Percentiles rank a stretch among this genome's conserved stretches.
These are phyloP conservation scores for Puccinia polysora DNA, from an alignment of 1,284 basidiomycete genomes.

Conservation along the genomic window DNA sequence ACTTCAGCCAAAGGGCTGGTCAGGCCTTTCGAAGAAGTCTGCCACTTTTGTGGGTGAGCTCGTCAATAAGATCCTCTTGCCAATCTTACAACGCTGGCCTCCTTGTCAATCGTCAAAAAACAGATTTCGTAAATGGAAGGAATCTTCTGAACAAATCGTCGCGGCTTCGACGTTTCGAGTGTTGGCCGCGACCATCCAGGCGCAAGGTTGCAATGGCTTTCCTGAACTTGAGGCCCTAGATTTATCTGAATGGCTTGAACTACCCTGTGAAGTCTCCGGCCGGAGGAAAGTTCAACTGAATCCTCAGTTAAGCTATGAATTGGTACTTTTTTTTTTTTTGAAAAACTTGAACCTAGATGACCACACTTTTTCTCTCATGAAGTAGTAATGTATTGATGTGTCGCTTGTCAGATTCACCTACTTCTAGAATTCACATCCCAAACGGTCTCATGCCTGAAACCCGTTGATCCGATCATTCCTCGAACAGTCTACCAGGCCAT, in stretches of 20 bases:
- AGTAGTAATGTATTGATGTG: background rate
- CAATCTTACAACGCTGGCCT: slow-evolving; percentile 21
- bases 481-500: slow-evolving; percentile 23
- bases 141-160: slow-evolving; percentile 1
- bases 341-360: background rate
- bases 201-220: slow-evolving; percentile 2
- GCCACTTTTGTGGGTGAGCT: slow-evolving; percentile 7
- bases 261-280: background rate
- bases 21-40: slow-evolving; percentile 9
- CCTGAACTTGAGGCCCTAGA: slow-evolving; percentile 9
- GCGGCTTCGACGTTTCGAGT: slow-evolving; percentile 15
- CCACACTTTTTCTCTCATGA: background rate
- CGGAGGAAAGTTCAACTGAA: background rate
- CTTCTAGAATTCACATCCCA: slow-evolving; percentile 4
- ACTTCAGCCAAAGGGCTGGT: slow-evolving; percentile 19
- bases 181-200: slow-evolving; percentile 1
- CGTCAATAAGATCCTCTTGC: background rate
- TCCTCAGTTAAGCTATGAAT: slow-evolving; percentile 17
- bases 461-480: slow-evolving; percentile 7
- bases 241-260: slow-evolving; percentile 22
- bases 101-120: slow-evolving; percentile 1
- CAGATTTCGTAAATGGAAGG: slow-evolving; percentile 18
- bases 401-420: slow-evolving; percentile 6
- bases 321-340: slow-evolving; percentile 6
- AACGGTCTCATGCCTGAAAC: slow-evolving; percentile 1